Conservation (phyloP, 1,284 basidiomycete species). For the Boletus sp. region DNA sequence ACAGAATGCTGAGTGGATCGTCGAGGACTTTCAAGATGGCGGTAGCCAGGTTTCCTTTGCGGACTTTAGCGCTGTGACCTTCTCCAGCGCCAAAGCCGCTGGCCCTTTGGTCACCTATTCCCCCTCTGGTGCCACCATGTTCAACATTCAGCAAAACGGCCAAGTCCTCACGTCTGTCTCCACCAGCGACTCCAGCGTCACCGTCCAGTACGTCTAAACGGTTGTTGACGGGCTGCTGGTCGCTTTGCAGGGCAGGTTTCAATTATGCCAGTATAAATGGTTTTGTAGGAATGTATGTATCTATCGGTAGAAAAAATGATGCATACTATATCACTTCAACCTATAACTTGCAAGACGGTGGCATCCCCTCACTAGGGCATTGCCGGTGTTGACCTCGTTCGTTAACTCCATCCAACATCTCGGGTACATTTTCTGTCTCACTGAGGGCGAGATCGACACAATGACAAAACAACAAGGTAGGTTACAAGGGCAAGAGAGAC, state of each 20-base stretch:
- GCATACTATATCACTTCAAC: no score
- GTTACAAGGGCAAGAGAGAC: constrained; percentile 7
- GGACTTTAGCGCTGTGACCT: constrained; percentile 21
- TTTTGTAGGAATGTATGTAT: not conserved
- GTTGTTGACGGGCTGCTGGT: not conserved
- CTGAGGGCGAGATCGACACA: not conserved
- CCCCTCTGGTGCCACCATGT: constrained; percentile 11
- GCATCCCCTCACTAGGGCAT: no score
- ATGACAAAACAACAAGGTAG: constrained; percentile 1
- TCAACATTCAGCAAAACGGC: constrained; percentile 20
- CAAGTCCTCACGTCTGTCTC: constrained; percentile 12
- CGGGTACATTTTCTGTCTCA: not conserved
- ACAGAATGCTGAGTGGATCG: constrained; percentile 25
- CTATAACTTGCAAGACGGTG: no score
- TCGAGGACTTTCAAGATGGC: constrained; percentile 19
- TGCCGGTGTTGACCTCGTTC: not conserved
- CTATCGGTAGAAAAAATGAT: not conserved
- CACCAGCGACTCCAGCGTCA: constrained; percentile 1
- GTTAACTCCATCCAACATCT: not conserved
- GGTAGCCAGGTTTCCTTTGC: constrained; percentile 4
- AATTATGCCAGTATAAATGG: not conserved
- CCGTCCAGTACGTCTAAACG: constrained; percentile 7
- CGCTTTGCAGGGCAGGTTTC: not conserved
- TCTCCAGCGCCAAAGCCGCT: constrained; percentile 14
- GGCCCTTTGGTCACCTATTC: constrained; percentile 10